Evolutionary conservation across 768 basidiomycete genomes (phyloP), one percentile per base, ranked within the genome.

Genomic region (Brasilioporus rufonigricans): DNA sequence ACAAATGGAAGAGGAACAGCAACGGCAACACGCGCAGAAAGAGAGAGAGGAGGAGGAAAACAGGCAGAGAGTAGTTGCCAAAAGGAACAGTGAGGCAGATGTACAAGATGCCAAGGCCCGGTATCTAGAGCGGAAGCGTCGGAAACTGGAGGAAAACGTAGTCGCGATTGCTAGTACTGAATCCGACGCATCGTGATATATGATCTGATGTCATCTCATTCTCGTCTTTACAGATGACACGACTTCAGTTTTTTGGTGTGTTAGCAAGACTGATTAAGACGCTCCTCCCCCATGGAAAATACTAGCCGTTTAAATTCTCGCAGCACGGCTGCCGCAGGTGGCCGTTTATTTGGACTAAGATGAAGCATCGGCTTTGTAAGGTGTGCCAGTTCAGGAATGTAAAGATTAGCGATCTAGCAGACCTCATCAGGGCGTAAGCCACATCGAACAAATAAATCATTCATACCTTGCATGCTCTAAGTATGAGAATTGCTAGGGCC

Each of bases 51-150:
- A 87, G 50, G 76, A 83, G 48, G 84, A 86, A 63, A 82, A 80
- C n/a, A 76, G 79, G 35, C 84, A 84, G 65, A 79, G 87, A 55
- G 77, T 81, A 33, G 80, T 91, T 24, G 76, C 81, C 49, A 89
- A 85, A 67, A 80, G 92, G 56, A 96, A 95, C 66, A 85, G 80
- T 26, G 86, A 89, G 35, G 71, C 71, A n/a, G 83, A 85, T 50
- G 81, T 95, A 35, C 78, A 85, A 70, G 86, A 80, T 65, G 91
- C 91, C 14, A 80, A 80, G 50, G 81, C 86, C 56, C 80, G 92
- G 50, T 93, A 89, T 64, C 65, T 89, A 45, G 84, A 86, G 65
- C 76, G 94, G 63, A 97, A 97, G 74, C 82, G 87, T 47, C 82
- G 80, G 67, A 88, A 81, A 63, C 55, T 92, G 65, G 90, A 92